phyloP scores from a whole-genome alignment of 768 basidiomycete genomes.

The Paxillus involutus region DNA sequence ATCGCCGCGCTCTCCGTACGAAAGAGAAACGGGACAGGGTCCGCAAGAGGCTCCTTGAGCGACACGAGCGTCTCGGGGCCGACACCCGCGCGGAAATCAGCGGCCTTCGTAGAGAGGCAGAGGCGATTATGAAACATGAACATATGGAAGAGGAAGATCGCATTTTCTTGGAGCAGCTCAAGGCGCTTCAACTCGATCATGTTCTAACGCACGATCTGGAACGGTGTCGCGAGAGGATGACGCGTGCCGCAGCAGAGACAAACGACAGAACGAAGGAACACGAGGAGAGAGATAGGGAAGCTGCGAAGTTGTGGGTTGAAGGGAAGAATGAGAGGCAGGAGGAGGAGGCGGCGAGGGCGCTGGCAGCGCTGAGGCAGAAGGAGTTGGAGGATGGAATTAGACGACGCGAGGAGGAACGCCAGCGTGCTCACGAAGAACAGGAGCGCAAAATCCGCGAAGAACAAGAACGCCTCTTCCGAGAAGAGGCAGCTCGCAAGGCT shows the following conservation, averaged over 20 bases:
- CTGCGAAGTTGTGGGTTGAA: slow-evolving; percentile 15
- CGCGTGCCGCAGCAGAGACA: slow-evolving; percentile 20
- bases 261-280: slow-evolving; percentile 15
- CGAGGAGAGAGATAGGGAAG: slow-evolving; percentile 18
- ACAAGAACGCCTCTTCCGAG: slow-evolving; percentile 14
- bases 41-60: neutral
- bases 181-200: slow-evolving; percentile 14
- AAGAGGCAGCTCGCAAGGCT: slow-evolving; percentile 4
- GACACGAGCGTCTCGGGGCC: slow-evolving; percentile 1
- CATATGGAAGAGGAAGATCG: slow-evolving; percentile 19
- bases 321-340: slow-evolving; percentile 10
- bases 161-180: slow-evolving; percentile 26
- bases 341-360: too few species aligned
- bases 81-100: slow-evolving; percentile 1
- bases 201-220: slow-evolving; percentile 13
- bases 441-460: slow-evolving; percentile 24
- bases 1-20: slow-evolving; percentile 1
- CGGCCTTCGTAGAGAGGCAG: slow-evolving; percentile 11
- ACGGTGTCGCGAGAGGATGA: slow-evolving; percentile 17
- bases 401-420: slow-evolving; percentile 14
- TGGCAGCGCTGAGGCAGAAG: slow-evolving; percentile 16
- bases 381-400: slow-evolving; percentile 6
- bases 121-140: slow-evolving; percentile 14
- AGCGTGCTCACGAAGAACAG: slow-evolving; percentile 17
- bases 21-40: slow-evolving; percentile 9